phyloP scores from a whole-genome alignment of 2,329 filamentous ascomycete genomes.

The Trichoderma cornu-damae region DNA sequence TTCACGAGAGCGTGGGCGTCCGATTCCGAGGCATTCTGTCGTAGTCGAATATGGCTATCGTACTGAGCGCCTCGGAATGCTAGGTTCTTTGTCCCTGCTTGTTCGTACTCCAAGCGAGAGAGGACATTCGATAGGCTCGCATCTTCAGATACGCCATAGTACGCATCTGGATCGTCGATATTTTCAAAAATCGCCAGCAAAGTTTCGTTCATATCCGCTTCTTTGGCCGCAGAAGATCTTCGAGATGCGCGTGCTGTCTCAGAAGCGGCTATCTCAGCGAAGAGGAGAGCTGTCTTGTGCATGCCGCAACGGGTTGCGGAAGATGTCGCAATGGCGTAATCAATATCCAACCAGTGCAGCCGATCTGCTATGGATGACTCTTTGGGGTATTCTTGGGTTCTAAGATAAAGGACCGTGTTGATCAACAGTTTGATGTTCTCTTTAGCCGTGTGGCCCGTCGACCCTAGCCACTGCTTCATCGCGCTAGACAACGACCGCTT shows the following conservation, averaged over 20 bases:
- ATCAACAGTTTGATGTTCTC: conserved; percentile 69
- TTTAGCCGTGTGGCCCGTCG: conserved; percentile 36
- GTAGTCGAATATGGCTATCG: conserved; percentile 71
- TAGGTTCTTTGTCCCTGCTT: conserved; percentile 77
- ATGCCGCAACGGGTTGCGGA: conserved; percentile 76
- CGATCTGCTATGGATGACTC: conserved; percentile 77
- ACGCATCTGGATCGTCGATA: conserved; percentile 92
- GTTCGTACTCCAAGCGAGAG: conserved; percentile 81
- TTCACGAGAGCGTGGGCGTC: conserved; percentile 68
- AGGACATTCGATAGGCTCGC: conserved; percentile 73
- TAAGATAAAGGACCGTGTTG: conserved; percentile 79
- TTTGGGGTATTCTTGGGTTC: conserved; percentile 67
- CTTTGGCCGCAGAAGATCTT: conserved; percentile 56
- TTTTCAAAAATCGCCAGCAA: conserved; percentile 81
- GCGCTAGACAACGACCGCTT: conserved; percentile 61
- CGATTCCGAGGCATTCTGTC: conserved; percentile 48
- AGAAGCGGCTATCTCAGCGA: conserved; percentile 67
- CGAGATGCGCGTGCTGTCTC: conserved; percentile 55
- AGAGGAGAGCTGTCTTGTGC: conserved; percentile 79
- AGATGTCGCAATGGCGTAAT: conserved; percentile 63
- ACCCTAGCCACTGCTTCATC: conserved; percentile 58
- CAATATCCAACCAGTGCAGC: conserved; percentile 77
- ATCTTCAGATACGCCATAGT: conserved; percentile 81
- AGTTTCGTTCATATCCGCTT: conserved; percentile 58
- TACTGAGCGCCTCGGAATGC: conserved; percentile 88